Conservation (phyloP, 495 filamentous ascomycete genomes). For the Margaritispora aquatica region DNA sequence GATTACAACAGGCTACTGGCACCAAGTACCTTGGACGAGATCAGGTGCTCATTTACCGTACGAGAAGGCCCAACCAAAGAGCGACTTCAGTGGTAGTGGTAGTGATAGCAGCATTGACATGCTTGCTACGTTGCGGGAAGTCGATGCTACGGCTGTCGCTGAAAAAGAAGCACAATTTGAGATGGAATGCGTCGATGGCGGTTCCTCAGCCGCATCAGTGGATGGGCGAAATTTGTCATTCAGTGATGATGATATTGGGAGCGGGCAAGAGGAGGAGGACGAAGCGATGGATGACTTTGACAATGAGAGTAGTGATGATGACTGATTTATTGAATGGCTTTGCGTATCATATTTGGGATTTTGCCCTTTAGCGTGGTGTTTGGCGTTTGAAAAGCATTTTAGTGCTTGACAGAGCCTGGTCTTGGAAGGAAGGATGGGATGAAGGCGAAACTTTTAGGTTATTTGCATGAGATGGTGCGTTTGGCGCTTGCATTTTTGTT, state of each 20-base stretch:
- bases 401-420: neutral
- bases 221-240: conserved; percentile 35
- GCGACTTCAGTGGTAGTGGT: conserved; percentile 23
- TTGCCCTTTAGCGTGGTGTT: neutral
- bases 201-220: conserved; percentile 26
- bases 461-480: neutral
- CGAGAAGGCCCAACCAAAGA: neutral
- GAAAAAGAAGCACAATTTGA: conserved; percentile 13
- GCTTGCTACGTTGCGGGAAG: conserved; percentile 7
- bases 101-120: conserved; percentile 20
- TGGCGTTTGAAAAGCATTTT: too few species aligned
- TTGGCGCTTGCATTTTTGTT: neutral
- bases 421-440: neutral
- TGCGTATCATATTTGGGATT: neutral
- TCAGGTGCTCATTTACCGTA: neutral
- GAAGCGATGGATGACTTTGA: too few species aligned
- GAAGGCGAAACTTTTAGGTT: too few species aligned
- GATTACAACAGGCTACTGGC: conserved; percentile 1
- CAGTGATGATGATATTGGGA: neutral
- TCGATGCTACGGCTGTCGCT: conserved; percentile 11
- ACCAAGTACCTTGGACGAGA: neutral
- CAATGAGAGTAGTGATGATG: neutral
- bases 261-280: too few species aligned
- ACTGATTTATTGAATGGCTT: too few species aligned
- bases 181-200: neutral